Evolutionary conservation across 345 rosid species (phyloP), one percentile per base, ranked within the genome.

Genomic region (Heritiera fomes): DNA sequence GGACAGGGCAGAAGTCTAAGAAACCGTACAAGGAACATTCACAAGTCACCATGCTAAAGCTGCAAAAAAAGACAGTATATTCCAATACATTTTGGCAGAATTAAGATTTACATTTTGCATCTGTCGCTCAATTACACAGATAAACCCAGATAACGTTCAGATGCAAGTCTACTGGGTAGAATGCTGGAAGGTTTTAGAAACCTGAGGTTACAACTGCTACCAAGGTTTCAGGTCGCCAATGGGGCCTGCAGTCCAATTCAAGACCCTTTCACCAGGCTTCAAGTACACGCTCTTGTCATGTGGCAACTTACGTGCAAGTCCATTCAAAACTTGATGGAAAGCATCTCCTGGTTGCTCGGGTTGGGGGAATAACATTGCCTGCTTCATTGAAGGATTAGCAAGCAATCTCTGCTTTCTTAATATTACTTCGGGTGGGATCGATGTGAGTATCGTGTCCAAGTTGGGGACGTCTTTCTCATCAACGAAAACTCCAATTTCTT

Each of bases 161-260:
- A 38, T 7, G 46, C 34, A 23, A 11, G 30, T 30, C 45, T 13
- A 13, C 15, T 32, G 2, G 62, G 61, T 11, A 23, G 30, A 34
- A 40, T 13, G 58, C 46, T 20, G 75, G 55, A 58, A 61, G 47
- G 56, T 76, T 75, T 50, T 17, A 20, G 55, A 13, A 46, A 71
- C 47, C 13, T 20, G 47, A 73, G 47, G 23, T 28, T 56, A 78
- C 11, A 32, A 23, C 66, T 23, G 78, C 80, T 83, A 95, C 98
- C 98, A 95, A 61, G 98, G 98, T 86, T 95, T 95, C 83, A 93
- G 76, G 89, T 95, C 98, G 62, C 91, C 94, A 0, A 89, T 89
- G 0, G 97, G 98, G 18, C 98, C 98, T 10, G 97, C 94, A 0
- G 99, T 95, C 99, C 99, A 95, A 85, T 95, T 95, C 84, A 95